Conservation (phyloP, 1,284 basidiomycete genomes). For the Austroboletus niveus region DNA sequence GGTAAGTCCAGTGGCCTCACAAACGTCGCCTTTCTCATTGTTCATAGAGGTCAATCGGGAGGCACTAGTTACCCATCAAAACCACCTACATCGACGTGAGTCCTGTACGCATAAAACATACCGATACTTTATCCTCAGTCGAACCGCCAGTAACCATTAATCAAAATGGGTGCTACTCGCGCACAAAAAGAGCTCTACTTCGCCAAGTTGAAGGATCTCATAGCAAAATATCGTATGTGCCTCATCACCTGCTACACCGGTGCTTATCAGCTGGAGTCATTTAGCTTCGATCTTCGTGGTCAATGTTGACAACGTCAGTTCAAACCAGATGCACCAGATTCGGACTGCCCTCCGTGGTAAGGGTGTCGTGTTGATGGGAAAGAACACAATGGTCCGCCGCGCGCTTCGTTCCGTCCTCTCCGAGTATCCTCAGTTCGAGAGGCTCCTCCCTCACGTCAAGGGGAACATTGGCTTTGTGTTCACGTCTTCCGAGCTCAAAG, state of each 20-base stretch:
- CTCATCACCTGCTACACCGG: neutral
- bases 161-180: slow-evolving; percentile 88
- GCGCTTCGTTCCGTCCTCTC: slow-evolving; percentile 88
- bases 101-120: neutral
- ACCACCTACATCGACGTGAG: slow-evolving; percentile 26
- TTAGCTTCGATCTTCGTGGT: slow-evolving; percentile 97
- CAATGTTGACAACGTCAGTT: slow-evolving; percentile 99
- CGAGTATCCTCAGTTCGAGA: slow-evolving; percentile 94
- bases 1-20: slow-evolving; percentile 28
- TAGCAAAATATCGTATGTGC: slow-evolving; percentile 84
- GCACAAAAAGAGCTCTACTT: slow-evolving; percentile 95
- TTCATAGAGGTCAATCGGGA: slow-evolving; percentile 81
- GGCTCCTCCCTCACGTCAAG: slow-evolving; percentile 91
- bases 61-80: slow-evolving; percentile 51
- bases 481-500: slow-evolving; percentile 91
- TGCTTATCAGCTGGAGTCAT: slow-evolving; percentile 4
- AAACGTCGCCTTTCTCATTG: slow-evolving; percentile 10
- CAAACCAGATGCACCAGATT: slow-evolving; percentile 99
- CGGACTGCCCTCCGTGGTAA: slow-evolving; percentile 95
- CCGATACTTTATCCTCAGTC: neutral
- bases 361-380: slow-evolving; percentile 98
- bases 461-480: slow-evolving; percentile 99
- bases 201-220: slow-evolving; percentile 89
- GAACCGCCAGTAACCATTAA: slow-evolving; percentile 15
- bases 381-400: slow-evolving; percentile 99